These are phyloP conservation scores for Xylaria grammica DNA, from an alignment of 495 filamentous ascomycete genomes.

Conservation along the genomic window DNA sequence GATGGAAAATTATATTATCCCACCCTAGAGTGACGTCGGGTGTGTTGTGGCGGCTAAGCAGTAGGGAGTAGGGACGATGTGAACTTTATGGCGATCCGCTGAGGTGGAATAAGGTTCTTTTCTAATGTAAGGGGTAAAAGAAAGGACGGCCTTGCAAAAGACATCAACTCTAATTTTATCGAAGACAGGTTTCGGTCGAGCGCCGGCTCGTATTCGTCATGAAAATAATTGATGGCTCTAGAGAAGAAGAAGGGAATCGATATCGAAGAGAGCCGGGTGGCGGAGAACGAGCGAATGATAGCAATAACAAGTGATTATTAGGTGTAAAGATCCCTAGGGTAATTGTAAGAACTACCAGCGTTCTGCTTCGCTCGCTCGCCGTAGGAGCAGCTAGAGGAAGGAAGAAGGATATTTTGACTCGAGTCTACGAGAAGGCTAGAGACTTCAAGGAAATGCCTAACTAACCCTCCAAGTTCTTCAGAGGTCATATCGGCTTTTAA, in stretches of 20 bases:
- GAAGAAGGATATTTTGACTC: conserved; percentile 12
- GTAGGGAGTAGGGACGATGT: too few species aligned
- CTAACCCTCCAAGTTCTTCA: neutral
- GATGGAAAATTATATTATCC: too few species aligned
- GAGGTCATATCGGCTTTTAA: conserved; percentile 19
- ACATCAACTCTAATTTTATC: conserved; percentile 1
- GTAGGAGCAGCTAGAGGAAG: conserved; percentile 14
- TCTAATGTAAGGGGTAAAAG: neutral
- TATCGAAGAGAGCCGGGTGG: neutral
- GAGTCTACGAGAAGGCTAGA: conserved; percentile 53
- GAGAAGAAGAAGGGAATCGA: neutral
- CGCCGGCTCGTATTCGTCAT: neutral
- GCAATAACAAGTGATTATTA: neutral
- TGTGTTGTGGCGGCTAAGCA: too few species aligned
- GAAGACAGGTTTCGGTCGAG: neutral
- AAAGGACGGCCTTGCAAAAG: neutral
- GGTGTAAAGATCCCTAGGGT: conserved; percentile 15
- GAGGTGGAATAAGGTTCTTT: too few species aligned
- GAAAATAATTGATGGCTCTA: too few species aligned
- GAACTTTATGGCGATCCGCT: too few species aligned
- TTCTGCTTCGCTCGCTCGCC: conserved; percentile 43
- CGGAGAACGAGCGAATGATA: neutral
- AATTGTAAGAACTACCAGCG: conserved; percentile 59
- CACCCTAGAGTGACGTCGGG: too few species aligned
- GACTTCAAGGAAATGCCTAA: conserved; percentile 31